Conservation (phyloP, 306 rosid species). For the Fagus sylvatica region DNA sequence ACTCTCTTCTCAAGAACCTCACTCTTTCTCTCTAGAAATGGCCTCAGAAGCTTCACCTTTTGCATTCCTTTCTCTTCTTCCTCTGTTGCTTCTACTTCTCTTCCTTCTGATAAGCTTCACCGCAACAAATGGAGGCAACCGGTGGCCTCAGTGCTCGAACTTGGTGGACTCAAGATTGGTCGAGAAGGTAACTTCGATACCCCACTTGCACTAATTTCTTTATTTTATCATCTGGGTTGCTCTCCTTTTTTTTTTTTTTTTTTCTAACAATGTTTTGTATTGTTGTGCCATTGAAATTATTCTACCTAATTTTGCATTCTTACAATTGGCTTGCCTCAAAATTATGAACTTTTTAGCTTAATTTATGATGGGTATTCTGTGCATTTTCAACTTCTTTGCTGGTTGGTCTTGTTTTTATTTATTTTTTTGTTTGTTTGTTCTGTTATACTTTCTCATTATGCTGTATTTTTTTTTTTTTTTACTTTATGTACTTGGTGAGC, state of each 20-base stretch:
- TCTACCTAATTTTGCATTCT: background rate
- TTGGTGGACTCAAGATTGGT: slow-evolving; percentile 21
- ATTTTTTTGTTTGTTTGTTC: background rate
- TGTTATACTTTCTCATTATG: background rate
- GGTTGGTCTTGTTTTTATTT: background rate
- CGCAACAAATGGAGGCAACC: slow-evolving; percentile 74
- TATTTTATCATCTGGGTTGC: too few relatives aligned
- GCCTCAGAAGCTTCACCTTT: slow-evolving; percentile 39
- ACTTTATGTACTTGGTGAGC: background rate
- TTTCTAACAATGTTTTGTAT: too few relatives aligned
- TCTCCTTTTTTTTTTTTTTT: too few relatives aligned
- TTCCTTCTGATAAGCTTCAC: slow-evolving; percentile 33
- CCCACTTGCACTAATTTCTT: slow-evolving; percentile 36
- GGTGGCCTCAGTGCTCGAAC: slow-evolving; percentile 51
- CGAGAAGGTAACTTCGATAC: slow-evolving; percentile 31
- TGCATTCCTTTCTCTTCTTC: slow-evolving; percentile 54
- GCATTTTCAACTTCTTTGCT: background rate
- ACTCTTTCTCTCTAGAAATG: slow-evolving; percentile 34
- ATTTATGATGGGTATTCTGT: background rate
- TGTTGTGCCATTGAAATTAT: background rate
- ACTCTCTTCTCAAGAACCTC: slow-evolving; percentile 45
- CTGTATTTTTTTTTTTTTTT: background rate
- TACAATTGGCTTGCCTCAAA: background rate
- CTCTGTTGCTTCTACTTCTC: slow-evolving; percentile 36
- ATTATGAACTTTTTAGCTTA: background rate